phyloP scores from a whole-genome alignment of 2,329 filamentous ascomycete genomes.

The Elsinoe perseae region DNA sequence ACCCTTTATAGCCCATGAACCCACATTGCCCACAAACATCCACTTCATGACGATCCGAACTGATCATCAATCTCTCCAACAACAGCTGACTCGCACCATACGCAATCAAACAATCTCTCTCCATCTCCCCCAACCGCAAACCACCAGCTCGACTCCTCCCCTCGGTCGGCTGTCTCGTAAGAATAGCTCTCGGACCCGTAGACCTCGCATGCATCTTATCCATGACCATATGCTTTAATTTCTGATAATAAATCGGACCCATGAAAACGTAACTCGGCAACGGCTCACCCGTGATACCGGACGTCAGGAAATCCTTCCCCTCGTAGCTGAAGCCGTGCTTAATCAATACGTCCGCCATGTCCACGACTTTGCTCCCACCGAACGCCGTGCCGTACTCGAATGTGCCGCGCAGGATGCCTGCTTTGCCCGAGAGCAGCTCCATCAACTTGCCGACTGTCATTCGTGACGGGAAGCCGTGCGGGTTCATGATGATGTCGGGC shows the following conservation, averaged over 20 bases:
- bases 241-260: conserved; percentile 98
- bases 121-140: conserved; percentile 93
- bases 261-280: conserved; percentile 97
- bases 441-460: conserved; percentile 99
- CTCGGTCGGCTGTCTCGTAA: conserved; percentile 93
- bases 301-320: conserved; percentile 94
- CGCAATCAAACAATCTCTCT: conserved; percentile 93
- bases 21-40: conserved; percentile 93
- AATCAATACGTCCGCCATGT: conserved; percentile 80
- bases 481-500: conserved; percentile 99
- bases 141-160: conserved; percentile 89
- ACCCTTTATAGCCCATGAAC: conserved; percentile 89
- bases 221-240: conserved; percentile 99
- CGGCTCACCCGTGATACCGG: conserved; percentile 87
- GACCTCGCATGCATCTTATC: conserved; percentile 98
- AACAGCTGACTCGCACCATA: conserved; percentile 91
- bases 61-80: conserved; percentile 88
- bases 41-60: conserved; percentile 79
- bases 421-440: conserved; percentile 90
- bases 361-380: conserved; percentile 73
- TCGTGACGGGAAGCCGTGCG: conserved; percentile 97
- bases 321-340: conserved; percentile 90
- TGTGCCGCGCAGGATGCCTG: conserved; percentile 74
- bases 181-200: conserved; percentile 78
- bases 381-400: conserved; percentile 87